Evolutionary conservation across 2,329 filamentous ascomycete species (phyloP).

Genomic region (Thielaviopsis musarum): DNA sequence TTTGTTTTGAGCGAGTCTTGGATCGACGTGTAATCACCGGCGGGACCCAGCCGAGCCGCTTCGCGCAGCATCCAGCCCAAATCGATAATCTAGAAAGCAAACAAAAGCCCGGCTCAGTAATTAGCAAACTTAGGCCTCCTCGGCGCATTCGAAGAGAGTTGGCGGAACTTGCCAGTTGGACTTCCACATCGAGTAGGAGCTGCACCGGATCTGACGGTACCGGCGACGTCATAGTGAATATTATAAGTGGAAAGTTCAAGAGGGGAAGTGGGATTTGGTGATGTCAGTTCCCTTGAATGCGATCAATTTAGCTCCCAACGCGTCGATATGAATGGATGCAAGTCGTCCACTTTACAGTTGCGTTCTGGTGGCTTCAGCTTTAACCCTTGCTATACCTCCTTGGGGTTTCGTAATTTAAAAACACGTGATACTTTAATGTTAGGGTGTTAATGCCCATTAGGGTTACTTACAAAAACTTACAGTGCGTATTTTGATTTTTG

Average conservation of each 20-base stretch:
- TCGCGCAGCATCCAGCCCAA: slow-evolving; percentile 6
- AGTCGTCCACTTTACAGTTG: not conserved
- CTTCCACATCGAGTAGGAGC: not conserved
- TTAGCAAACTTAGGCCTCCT: not conserved
- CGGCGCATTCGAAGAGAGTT: not conserved
- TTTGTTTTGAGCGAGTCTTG: slow-evolving; percentile 22
- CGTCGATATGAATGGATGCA: not conserved
- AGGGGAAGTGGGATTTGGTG: no score
- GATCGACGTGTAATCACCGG: slow-evolving; percentile 9
- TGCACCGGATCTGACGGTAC: not conserved
- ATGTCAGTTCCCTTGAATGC: no score
- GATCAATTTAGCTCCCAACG: not conserved
- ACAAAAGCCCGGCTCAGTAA: not conserved
- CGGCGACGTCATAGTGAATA: not conserved
- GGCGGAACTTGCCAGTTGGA: slow-evolving; percentile 21
- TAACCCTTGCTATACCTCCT: not conserved
- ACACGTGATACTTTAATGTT: not conserved
- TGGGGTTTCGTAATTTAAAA: not conserved
- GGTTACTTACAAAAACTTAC: no score
- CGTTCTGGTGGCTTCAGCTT: not conserved
- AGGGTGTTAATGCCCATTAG: not conserved
- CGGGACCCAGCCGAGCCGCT: slow-evolving; percentile 10
- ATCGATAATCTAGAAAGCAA: slow-evolving; percentile 6
- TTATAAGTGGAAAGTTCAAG: not conserved
- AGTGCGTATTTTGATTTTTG: no score